phyloP scores from a whole-genome alignment of 306 rosid genomes.

The Cyclanthera cordifolia region DNA sequence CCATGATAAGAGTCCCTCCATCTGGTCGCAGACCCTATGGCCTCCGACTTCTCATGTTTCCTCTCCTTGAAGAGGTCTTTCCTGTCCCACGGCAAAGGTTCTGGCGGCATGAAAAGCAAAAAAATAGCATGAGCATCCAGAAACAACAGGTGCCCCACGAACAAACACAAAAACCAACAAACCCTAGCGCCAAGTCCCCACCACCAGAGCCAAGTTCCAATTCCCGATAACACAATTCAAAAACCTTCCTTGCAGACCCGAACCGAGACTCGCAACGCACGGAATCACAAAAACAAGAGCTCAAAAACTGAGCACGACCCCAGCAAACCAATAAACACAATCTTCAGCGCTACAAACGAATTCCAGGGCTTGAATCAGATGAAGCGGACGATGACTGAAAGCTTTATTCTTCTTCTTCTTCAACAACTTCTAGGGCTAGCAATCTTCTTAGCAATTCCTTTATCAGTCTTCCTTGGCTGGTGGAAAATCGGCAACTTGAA shows the following conservation, averaged over 20 bases:
- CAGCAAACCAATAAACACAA: slow-evolving; percentile 22
- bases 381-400: slow-evolving; percentile 6
- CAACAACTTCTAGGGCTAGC: slow-evolving; percentile 16
- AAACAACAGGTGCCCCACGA: not conserved
- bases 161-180: slow-evolving; percentile 7
- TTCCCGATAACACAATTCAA: not conserved
- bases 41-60: slow-evolving; percentile 94
- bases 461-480: slow-evolving; percentile 28
- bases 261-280: slow-evolving; percentile 4
- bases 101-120: slow-evolving; percentile 96
- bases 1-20: slow-evolving; percentile 85
- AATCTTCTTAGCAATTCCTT: slow-evolving; percentile 13
- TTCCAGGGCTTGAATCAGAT: slow-evolving; percentile 31
- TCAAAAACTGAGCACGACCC: slow-evolving; percentile 22
- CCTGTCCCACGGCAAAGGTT: slow-evolving; percentile 95
- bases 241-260: too few species aligned
- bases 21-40: slow-evolving; percentile 61
- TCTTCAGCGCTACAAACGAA: not conserved
- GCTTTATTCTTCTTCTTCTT: slow-evolving; percentile 4
- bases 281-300: not conserved
- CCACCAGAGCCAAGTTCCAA: not conserved
- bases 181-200: slow-evolving; percentile 3
- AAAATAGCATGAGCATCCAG: slow-evolving; percentile 73
- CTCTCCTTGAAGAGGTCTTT: slow-evolving; percentile 96
- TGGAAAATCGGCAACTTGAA: slow-evolving; percentile 26